Evolutionary conservation across 1,284 basidiomycete species (phyloP), one percentile per base, ranked within the genome.

Genomic region (Leccinum fuscescens): DNA sequence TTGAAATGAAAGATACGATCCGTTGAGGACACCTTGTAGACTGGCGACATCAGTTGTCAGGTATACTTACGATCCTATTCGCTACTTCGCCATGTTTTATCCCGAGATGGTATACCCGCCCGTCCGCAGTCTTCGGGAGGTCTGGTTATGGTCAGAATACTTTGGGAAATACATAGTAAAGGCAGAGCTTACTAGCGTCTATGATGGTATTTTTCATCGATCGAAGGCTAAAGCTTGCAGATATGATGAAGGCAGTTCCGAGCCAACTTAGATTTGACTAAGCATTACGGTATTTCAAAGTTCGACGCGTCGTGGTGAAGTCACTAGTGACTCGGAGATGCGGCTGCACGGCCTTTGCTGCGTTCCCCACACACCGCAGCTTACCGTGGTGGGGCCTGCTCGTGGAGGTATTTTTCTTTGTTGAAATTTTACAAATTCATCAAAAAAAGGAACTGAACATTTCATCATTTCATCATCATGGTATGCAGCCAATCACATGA

Each of bases 101-200:
- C 48, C 89, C 89, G n/a, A 92, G 81, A 74, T 92, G 89, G 72
- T 92, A 92, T 55, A 90, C 88, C 62, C 88, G 85, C 56, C 82
- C 81, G 71, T 88, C 86, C 49, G 79, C 78, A 52, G 89, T 89
- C 59, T 84, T 82, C 59, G 89, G 90, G 69, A 91, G 90, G 76
- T 92, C 89, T 92, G 62, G 50, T 65, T 55, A 55, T 42, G 17
- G 59, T 65, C 31, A 57, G 39, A 53, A 27, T 42, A n/a, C 2
- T 8, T 46, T 15, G 4, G 2, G n/a, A 7, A n/a, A n/a, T 37
- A 15, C 17, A 37, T 48, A 27, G 51, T 55, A 29, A 53, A 54
- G 3, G 22, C 49, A 48, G 52, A 57, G 68, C 74, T 67, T 56
- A 72, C 71, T 75, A 5, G 71, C 74, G 54, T 72, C 64, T 56